A percentile compares a stretch with the other conserved stretches of the same genome.
Evolutionary conservation across 1,284 basidiomycete species (phyloP).

Genomic region (Leccinum solheimii): DNA sequence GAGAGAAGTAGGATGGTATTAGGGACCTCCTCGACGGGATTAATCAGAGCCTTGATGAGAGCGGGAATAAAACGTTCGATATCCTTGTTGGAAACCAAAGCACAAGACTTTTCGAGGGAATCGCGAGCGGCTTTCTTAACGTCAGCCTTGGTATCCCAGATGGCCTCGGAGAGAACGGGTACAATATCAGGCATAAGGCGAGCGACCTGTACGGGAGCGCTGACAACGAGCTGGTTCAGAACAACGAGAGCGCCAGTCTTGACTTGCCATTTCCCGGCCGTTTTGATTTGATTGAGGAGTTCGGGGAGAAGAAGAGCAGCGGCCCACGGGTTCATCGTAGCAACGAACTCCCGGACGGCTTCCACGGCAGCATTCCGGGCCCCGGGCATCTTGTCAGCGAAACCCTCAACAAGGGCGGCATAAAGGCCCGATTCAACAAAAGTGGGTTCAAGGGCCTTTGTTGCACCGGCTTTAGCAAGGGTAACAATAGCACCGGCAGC

Average conservation of each 20-base stretch:
- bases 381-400: conserved; percentile 90
- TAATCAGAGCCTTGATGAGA: conserved; percentile 95
- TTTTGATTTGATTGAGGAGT: conserved; percentile 93
- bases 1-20: conserved; percentile 96
- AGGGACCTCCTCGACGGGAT: conserved; percentile 99
- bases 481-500: conserved; percentile 73
- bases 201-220: conserved; percentile 84
- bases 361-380: conserved; percentile 84
- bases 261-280: conserved; percentile 99
- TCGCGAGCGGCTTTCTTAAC: conserved; percentile 99
- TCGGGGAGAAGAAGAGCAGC: conserved; percentile 83
- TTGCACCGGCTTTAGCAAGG: conserved; percentile 77
- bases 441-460: conserved; percentile 86
- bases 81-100: conserved; percentile 98
- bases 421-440: conserved; percentile 87
- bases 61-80: conserved; percentile 98
- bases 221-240: conserved; percentile 89
- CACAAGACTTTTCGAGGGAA: conserved; percentile 90
- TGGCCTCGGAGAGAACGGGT: conserved; percentile 92
- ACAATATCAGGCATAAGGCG: conserved; percentile 96
- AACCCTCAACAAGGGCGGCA: conserved; percentile 84
- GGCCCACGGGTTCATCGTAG: conserved; percentile 91
- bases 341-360: conserved; percentile 80
- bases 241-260: conserved; percentile 88
- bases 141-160: conserved; percentile 99